Conservation (phyloP, 2,329 filamentous ascomycete genomes). For the Curvularia eragrostidis region DNA sequence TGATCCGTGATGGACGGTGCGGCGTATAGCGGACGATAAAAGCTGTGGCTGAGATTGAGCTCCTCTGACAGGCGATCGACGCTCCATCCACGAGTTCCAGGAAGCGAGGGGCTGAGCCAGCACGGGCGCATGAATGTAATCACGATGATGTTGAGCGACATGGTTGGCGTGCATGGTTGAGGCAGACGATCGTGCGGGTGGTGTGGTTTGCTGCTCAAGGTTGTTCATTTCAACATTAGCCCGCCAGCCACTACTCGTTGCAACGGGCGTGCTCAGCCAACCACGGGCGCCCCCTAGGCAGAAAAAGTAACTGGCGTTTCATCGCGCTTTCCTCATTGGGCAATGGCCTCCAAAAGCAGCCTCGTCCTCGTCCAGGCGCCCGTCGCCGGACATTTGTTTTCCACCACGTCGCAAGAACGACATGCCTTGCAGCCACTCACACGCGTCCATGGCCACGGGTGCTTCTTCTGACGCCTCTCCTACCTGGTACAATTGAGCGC, state of each 20-base stretch:
- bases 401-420: background rate
- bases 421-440: constrained; percentile 11
- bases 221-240: constrained; percentile 38
- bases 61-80: constrained; percentile 32
- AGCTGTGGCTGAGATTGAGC: constrained; percentile 10
- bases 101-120: constrained; percentile 32
- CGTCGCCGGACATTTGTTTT: background rate
- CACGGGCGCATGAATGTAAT: constrained; percentile 22
- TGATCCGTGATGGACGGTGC: constrained; percentile 13
- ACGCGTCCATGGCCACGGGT: constrained; percentile 24
- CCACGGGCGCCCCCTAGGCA: constrained; percentile 17
- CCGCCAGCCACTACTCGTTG: constrained; percentile 30
- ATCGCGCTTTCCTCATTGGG: background rate
- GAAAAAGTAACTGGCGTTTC: constrained; percentile 16
- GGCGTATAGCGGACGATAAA: constrained; percentile 34
- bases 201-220: constrained; percentile 26
- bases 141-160: constrained; percentile 24
- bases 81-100: constrained; percentile 28
- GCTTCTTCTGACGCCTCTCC: constrained; percentile 22
- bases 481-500: background rate
- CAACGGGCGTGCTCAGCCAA: constrained; percentile 12
- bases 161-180: constrained; percentile 27
- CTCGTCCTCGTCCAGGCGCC: background rate
- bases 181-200: constrained; percentile 28
- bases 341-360: background rate